Conservation (phyloP, 306 rosid genomes). For the Cucurbita moschata region DNA sequence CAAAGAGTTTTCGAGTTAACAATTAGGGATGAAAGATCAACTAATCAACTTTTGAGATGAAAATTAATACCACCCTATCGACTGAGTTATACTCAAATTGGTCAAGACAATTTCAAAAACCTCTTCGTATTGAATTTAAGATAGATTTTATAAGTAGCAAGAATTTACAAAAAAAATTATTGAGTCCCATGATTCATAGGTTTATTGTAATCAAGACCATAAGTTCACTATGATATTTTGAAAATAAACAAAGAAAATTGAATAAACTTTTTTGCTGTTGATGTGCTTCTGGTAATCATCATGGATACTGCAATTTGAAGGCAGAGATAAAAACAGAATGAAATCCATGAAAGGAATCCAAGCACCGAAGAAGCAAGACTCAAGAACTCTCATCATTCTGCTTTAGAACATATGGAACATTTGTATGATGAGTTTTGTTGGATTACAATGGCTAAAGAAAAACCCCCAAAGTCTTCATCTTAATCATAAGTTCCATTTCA, state of each 20-base stretch:
- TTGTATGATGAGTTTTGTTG: conserved; percentile 23
- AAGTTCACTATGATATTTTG: neutral
- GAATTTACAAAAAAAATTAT: neutral
- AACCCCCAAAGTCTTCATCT: conserved; percentile 21
- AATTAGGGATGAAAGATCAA: no score
- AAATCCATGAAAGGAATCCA: conserved; percentile 28
- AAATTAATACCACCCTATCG: no score
- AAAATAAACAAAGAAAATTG: neutral
- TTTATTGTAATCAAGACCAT: neutral
- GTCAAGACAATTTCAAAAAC: no score
- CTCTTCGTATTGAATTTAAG: neutral
- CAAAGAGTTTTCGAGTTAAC: neutral
- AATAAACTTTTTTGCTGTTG: neutral
- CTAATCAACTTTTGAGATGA: no score
- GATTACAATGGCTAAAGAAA: conserved; percentile 17
- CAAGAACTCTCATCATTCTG: conserved; percentile 32
- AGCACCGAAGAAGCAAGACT: conserved; percentile 30
- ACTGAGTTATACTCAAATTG: no score
- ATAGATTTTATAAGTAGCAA: neutral
- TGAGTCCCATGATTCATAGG: neutral
- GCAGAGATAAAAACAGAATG: conserved; percentile 8
- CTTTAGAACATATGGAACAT: conserved; percentile 34
- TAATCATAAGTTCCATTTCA: conserved; percentile 31
- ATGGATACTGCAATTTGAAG: conserved; percentile 14
- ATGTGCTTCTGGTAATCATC: conserved; percentile 3